Evolutionary conservation across 192 early-diverging fungal species (phyloP), one percentile per base, ranked within the genome.

Genomic region (Coemansia aciculifera): DNA sequence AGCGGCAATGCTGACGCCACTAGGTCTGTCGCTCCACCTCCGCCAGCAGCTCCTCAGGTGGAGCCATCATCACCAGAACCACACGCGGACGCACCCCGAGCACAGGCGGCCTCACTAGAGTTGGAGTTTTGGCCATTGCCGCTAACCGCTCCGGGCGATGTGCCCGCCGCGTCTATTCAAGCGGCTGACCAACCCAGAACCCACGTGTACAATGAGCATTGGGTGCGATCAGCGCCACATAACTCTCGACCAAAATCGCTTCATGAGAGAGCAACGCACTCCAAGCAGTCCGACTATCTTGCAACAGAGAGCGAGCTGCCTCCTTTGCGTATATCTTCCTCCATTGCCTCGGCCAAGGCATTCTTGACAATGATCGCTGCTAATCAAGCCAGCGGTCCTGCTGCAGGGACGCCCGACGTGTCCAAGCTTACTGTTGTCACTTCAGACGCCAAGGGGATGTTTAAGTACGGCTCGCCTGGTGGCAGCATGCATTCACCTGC

Each of bases 361-460:
- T 77, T 77, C 32, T 60, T 82, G 60, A 74, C 69, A 57, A 71
- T 74, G 68, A 82, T 82, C 66, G 74, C 79, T 3, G 68, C 74
- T n/a, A 60, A 42, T 17, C 59, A 39, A 3, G 21, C 59, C 44
- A 48, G 10, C 3, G 19, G 42, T 11, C 15, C 57, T 23, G 13
- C 40, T 4, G 42, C 32, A 2, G 40, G 15, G 1, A 9, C 60
- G 15, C 17, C 65, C 12, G 31, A 10, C 32, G 37, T 31, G 15
- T 8, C 31, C 19, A 27, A 15, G 17, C 39, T 77, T 15, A 44
- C 66, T 29, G 66, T 68, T 48, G 62, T 31, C 43, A 72, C 75
- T 6, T 54, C 56, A 11, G 54, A 46, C 15, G 13, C 42, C 10
- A 39, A 61, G 9, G 12, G 15, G 5, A 17, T 6, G 19, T 59